phyloP scores from a whole-genome alignment of 495 filamentous ascomycete genomes.

The Haplographium delicatum region DNA sequence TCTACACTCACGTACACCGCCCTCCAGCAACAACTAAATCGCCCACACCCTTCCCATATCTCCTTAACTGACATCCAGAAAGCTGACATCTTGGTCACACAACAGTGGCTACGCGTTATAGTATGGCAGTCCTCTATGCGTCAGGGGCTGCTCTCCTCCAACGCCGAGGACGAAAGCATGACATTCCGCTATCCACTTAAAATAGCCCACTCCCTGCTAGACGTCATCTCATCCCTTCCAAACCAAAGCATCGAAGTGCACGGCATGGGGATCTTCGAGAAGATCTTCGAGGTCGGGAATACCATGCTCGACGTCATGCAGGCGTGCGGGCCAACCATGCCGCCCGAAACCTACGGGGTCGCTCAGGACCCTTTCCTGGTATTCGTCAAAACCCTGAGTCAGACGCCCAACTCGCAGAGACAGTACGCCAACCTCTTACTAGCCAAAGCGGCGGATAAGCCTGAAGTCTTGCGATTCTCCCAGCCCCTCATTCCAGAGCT shows the following conservation, averaged over 20 bases:
- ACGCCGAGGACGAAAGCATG: constrained; percentile 41
- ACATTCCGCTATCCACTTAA: constrained; percentile 55
- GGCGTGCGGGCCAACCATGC: constrained; percentile 19
- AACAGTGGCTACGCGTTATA: constrained; percentile 58
- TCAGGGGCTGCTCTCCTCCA: constrained; percentile 42
- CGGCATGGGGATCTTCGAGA: constrained; percentile 55
- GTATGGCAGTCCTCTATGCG: constrained; percentile 58
- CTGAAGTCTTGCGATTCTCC: constrained; percentile 18
- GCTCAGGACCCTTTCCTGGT: constrained; percentile 17
- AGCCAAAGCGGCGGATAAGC: constrained; percentile 22
- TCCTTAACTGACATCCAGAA: constrained; percentile 51
- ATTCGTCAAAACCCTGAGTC: constrained; percentile 23
- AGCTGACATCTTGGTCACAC: constrained; percentile 56
- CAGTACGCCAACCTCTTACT: constrained; percentile 23
- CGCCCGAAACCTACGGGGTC: constrained; percentile 10
- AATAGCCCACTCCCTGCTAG: constrained; percentile 49
- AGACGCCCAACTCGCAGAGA: constrained; percentile 22
- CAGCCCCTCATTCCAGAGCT: constrained; percentile 5
- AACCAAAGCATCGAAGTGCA: constrained; percentile 53
- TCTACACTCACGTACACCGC: constrained; percentile 19
- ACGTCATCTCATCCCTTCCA: constrained; percentile 47
- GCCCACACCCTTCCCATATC: constrained; percentile 28
- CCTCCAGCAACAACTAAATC: constrained; percentile 31
- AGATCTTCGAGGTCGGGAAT: constrained; percentile 52
- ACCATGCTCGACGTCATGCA: constrained; percentile 50